phyloP scores from a whole-genome alignment of 2,329 filamentous ascomycete genomes.

The Xylariaceae sp. region DNA sequence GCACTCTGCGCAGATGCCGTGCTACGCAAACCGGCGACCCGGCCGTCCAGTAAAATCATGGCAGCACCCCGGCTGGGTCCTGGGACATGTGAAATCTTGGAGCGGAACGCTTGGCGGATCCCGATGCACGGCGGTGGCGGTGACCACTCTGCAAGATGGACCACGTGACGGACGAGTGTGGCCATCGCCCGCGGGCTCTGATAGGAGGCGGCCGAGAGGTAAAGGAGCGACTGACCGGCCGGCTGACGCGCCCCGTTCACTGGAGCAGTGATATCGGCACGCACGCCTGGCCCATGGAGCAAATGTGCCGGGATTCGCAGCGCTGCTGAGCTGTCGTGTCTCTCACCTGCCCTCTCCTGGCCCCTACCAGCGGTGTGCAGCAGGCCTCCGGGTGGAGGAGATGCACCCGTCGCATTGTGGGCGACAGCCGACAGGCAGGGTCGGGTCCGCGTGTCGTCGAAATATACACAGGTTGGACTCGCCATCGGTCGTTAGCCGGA shows the following conservation, averaged over 20 bases:
- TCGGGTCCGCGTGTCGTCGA: background rate
- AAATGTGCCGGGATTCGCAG: background rate
- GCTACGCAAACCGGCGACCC: too few relatives aligned
- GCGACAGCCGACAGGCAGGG: background rate
- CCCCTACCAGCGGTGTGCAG: background rate
- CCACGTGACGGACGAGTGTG: background rate
- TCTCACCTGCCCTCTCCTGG: background rate
- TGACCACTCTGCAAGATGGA: background rate
- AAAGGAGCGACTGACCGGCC: background rate
- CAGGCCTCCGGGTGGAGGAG: background rate
- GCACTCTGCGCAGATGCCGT: background rate
- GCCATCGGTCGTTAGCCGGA: conserved; percentile 3
- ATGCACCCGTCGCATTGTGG: background rate
- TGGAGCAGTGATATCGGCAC: background rate
- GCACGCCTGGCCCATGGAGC: background rate
- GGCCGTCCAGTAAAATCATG: too few relatives aligned
- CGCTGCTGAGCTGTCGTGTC: background rate
- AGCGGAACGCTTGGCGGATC: background rate
- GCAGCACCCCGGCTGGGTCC: too few relatives aligned
- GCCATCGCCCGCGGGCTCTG: background rate
- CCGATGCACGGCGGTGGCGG: background rate
- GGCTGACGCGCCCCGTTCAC: background rate
- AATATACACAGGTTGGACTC: background rate
- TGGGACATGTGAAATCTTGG: background rate
- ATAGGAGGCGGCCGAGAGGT: background rate